Conservation (phyloP, 768 basidiomycete species). For the Boletus rubropictus region DNA sequence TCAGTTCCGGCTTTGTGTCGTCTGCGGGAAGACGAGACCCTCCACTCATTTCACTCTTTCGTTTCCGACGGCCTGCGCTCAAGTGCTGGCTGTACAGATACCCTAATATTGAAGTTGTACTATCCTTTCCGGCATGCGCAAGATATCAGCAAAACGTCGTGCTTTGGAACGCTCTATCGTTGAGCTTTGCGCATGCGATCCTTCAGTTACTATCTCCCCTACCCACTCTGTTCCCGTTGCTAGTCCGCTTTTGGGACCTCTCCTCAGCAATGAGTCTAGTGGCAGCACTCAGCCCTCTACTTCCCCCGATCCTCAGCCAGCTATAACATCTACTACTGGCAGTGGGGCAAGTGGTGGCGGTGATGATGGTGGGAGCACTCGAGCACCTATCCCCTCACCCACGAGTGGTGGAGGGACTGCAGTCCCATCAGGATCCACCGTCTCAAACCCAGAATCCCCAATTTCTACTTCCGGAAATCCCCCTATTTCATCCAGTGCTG, state of each 20-base stretch:
- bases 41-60: constrained; percentile 22
- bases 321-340: background rate
- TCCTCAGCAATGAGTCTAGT: constrained; percentile 25
- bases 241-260: constrained; percentile 31
- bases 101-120: constrained; percentile 4
- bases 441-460: background rate
- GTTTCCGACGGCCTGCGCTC: constrained; percentile 6
- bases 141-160: constrained; percentile 7
- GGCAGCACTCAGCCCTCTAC: constrained; percentile 2
- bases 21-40: constrained; percentile 7
- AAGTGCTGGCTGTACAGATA: background rate
- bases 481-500: background rate
- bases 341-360: background rate
- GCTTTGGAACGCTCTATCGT: constrained; percentile 6
- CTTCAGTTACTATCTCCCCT: constrained; percentile 33
- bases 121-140: constrained; percentile 13
- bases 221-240: constrained; percentile 34
- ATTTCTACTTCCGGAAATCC: background rate
- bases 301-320: constrained; percentile 1
- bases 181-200: constrained; percentile 33
- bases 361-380: background rate
- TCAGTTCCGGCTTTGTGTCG: constrained; percentile 1
- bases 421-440: background rate
- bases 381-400: background rate
- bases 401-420: background rate